These are phyloP conservation scores for Phytophthora quininea DNA, from an alignment of 352 stramenopile genomes.

Conservation along the genomic window DNA sequence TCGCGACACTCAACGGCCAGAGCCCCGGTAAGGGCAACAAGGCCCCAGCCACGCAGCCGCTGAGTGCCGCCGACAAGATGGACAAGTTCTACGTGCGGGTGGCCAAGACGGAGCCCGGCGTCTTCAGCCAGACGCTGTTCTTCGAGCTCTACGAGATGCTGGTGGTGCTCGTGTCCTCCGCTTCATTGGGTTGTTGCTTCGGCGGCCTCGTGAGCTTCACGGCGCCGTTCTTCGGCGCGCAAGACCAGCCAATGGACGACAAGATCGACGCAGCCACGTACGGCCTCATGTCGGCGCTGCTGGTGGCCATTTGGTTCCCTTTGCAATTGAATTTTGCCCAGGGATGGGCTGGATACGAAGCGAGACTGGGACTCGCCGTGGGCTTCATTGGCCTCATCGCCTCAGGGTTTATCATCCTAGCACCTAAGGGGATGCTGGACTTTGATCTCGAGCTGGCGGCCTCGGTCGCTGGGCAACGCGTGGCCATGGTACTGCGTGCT, in stretches of 20 bases:
- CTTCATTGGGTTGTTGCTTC: slow-evolving; percentile 49
- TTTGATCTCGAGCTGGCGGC: slow-evolving; percentile 69
- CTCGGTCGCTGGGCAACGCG: slow-evolving; percentile 36
- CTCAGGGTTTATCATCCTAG: slow-evolving; percentile 65
- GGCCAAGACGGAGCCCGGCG: slow-evolving; percentile 63
- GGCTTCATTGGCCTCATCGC: slow-evolving; percentile 62
- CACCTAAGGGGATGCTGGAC: slow-evolving; percentile 63
- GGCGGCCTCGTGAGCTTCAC: slow-evolving; percentile 52
- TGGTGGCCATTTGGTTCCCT: slow-evolving; percentile 78
- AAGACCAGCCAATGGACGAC: slow-evolving; percentile 9
- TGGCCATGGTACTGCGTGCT: slow-evolving; percentile 58
- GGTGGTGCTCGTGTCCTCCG: slow-evolving; percentile 68
- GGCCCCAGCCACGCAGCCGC: slow-evolving; percentile 22
- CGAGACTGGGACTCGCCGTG: slow-evolving; percentile 57
- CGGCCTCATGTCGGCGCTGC: slow-evolving; percentile 62
- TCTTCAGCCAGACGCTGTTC: slow-evolving; percentile 80
- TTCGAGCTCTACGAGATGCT: slow-evolving; percentile 87
- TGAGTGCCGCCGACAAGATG: slow-evolving; percentile 71
- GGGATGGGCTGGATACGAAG: slow-evolving; percentile 61
- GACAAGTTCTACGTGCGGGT: slow-evolving; percentile 75
- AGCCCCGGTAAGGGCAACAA: slow-evolving; percentile 27
- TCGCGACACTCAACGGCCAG: slow-evolving; percentile 73
- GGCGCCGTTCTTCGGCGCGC: slow-evolving; percentile 19
- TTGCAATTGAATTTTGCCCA: slow-evolving; percentile 78
- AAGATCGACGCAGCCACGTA: slow-evolving; percentile 69